Conservation (phyloP, 805 yeast genomes). For the Myxozyma vanderwaltii region DNA sequence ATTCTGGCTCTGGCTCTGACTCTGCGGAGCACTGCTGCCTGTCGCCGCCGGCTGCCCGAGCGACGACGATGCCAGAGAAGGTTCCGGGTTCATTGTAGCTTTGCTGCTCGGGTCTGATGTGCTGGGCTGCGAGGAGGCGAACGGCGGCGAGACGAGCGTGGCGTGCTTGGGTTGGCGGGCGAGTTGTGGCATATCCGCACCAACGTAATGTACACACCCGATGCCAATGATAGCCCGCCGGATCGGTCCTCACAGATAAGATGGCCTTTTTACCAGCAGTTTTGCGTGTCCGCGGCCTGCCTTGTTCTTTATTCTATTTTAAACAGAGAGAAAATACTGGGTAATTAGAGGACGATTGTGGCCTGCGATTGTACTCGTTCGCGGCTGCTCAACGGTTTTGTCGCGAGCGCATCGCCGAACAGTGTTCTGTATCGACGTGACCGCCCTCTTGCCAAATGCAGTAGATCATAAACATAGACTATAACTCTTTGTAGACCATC, state of each 20-base stretch:
- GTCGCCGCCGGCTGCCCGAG: slow-evolving; percentile 7
- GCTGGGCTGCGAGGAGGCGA: slow-evolving; percentile 13
- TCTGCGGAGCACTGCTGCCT: slow-evolving; percentile 28
- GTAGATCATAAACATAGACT: neutral
- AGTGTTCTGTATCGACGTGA: no score
- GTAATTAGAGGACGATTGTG: no score
- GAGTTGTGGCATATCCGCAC: neutral
- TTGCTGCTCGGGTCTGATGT: slow-evolving; percentile 1
- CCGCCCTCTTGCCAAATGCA: no score
- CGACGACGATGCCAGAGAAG: slow-evolving; percentile 24
- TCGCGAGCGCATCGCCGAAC: no score
- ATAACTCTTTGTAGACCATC: no score
- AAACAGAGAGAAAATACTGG: no score
- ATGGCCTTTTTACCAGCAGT: no score
- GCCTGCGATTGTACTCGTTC: no score
- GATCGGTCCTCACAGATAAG: slow-evolving; percentile 2
- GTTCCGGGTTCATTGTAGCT: slow-evolving; percentile 24
- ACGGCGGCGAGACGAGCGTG: slow-evolving; percentile 14
- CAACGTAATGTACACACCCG: neutral
- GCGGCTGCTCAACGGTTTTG: no score
- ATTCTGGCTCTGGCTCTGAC: slow-evolving; percentile 10
- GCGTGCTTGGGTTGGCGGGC: neutral
- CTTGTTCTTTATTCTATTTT: no score
- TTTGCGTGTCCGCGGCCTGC: no score
- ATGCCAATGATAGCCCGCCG: slow-evolving; percentile 10